Base-by-base conservation (phyloP, 768 basidiomycete species). In the Lactifluus hygrophoroides region DNA sequence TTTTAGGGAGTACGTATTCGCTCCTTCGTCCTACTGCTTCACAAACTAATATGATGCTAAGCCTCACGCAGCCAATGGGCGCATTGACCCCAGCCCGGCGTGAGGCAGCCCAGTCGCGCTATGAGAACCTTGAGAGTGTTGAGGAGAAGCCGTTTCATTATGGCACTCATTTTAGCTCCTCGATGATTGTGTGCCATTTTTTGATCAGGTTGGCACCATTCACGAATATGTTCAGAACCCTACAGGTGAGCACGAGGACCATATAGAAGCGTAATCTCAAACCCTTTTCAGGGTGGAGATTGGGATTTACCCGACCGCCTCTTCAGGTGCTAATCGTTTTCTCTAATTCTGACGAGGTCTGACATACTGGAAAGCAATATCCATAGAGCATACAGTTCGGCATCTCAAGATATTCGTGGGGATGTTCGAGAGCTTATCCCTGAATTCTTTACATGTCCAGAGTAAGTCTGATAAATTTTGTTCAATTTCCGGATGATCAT, bases 121-220 rank as follows among this genome's bases (percentile, higher is more conserved):
- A 94, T 64, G 70, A 72, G 32, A 89, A 85, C 62, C 76, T 94
- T 11, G 71, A 84, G 65, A 84, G 90, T 60, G 87, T 95, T 2
- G 87, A 72, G 8, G 94, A 97, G 71, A 80, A 82, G 35, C 94
- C 94, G 0, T 95, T 95, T 71, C 89, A 92, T 67, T 93, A 91
- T 61, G 89, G 94, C 43, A 96, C 94, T 0, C 94, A 97, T 68
- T 97, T 94, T 67, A 91, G 89, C 67, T 94, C 92, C 10, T 94
- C 92, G 3, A 96, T 96, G 94, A 95, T 93, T 58, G 90, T 94
- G 45, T 94, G 92, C 73, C 93, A 95, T 64, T 96, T 89, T 73
- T 73, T 95, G 65, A 94, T 97, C 54, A 80, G 94, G 21, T 73
- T 94, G 65, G 83, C 86, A 14, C 94, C 94, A 0, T 97, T 88